These are phyloP conservation scores for Fusarium albidum DNA, from an alignment of 2,329 filamentous ascomycete species.

Conservation along the genomic window DNA sequence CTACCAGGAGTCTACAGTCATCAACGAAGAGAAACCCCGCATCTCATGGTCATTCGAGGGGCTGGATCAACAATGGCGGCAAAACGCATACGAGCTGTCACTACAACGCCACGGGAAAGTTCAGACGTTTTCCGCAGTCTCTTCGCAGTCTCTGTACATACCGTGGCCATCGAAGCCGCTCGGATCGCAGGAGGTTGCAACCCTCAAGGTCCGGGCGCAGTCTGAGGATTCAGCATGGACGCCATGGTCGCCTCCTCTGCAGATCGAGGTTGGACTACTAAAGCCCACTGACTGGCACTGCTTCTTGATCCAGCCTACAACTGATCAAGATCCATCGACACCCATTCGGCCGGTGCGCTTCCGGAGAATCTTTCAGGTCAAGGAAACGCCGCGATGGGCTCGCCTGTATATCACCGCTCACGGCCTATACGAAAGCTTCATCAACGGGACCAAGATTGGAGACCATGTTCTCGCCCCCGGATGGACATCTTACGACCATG, in stretches of 20 bases:
- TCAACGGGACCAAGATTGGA: slow-evolving; percentile 52
- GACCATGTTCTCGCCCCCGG: slow-evolving; percentile 57
- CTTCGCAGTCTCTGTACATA: not conserved
- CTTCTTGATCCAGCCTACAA: not conserved
- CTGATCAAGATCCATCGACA: not conserved
- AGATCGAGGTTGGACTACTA: not conserved
- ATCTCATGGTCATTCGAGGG: not conserved
- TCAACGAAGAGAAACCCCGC: not conserved
- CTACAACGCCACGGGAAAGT: not conserved
- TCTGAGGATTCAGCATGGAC: not conserved
- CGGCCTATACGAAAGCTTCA: slow-evolving; percentile 56
- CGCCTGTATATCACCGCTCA: slow-evolving; percentile 55
- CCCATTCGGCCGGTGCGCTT: not conserved
- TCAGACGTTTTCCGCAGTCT: not conserved
- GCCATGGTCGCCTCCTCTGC: not conserved
- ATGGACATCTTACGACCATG: slow-evolving; percentile 59
- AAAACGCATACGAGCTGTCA: not conserved
- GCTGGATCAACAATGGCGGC: not conserved
- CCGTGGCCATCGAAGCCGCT: not conserved
- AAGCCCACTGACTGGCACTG: not conserved
- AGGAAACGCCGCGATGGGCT: not conserved
- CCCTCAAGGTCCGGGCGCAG: not conserved
- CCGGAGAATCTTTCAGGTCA: not conserved
- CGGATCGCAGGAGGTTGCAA: not conserved
- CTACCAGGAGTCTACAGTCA: not conserved